Percentiles rank a stretch among this genome's conserved stretches.
phyloP scores from a whole-genome alignment of 352 stramenopile genomes.

The Phytophthora colocasiae region DNA sequence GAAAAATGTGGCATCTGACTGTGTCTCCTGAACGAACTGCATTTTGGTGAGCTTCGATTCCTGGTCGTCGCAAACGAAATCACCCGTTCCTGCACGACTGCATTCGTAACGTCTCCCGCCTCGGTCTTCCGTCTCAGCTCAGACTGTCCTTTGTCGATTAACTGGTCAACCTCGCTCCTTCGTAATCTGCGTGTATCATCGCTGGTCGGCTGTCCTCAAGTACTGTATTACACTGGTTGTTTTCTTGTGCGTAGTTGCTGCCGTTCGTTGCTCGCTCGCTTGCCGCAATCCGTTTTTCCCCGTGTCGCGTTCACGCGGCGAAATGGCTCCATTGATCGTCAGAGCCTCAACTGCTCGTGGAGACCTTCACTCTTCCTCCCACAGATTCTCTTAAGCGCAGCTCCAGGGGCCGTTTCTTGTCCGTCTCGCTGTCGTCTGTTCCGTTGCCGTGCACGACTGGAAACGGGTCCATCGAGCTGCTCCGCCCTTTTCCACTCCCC shows the following conservation, averaged over 20 bases:
- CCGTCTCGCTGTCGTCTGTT: conserved; percentile 35
- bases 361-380: conserved; percentile 27
- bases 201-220: conserved; percentile 26
- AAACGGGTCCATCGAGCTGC: conserved; percentile 15
- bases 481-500: conserved; percentile 33
- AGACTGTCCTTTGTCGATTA: conserved; percentile 12
- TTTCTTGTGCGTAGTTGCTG: conserved; percentile 32
- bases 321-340: conserved; percentile 34
- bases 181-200: conserved; percentile 19
- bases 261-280: conserved; percentile 26
- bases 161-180: conserved; percentile 19
- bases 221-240: conserved; percentile 33
- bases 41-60: conserved; percentile 11
- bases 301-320: conserved; percentile 38
- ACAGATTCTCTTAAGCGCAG: conserved; percentile 3
- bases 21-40: conserved; percentile 14
- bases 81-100: conserved; percentile 11
- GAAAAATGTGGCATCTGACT: conserved; percentile 9
- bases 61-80: conserved; percentile 39
- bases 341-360: conserved; percentile 3
- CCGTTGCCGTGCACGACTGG: conserved; percentile 24
- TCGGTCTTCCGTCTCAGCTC: conserved; percentile 27
- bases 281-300: conserved; percentile 29
- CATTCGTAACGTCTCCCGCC: conserved; percentile 36
- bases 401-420: conserved; percentile 40